Base-by-base conservation (phyloP, 2,329 filamentous ascomycete genomes). In the Aspergillus sclerotialis region DNA sequence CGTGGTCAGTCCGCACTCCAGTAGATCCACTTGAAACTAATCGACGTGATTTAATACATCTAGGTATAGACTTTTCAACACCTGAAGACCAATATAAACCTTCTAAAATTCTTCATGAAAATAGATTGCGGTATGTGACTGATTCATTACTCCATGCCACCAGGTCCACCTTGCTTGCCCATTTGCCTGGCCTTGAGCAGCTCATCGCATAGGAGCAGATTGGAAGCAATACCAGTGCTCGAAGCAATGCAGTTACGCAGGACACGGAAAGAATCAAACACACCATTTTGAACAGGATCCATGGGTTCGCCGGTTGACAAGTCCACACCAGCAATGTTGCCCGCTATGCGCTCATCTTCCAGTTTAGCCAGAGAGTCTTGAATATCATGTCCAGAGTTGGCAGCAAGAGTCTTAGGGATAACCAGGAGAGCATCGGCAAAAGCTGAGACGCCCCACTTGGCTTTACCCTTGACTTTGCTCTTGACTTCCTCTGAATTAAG, bases 171-270 rank as follows among this genome's bases (percentile, higher is more conserved):
- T 32, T 58, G 50, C 45, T 57, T 60, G 35, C 62, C 82, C 92
- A 98, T 98, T 70, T 98, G 90, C 60, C 92, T 77, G 42, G 92
- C 92, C 75, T 98, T 98, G 53, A 98, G 72, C 70, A 98, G 75
- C 73, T 98, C 92, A 56, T 98, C 92, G 56, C 92, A 98, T 32
- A 98, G 75, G 46, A 98, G 70, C 45, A 98, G 71, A 68, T 98
- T 98, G 7, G 86, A 90, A 5, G 92, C 90, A 55, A 98, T 98
- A 44, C 92, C 87, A 16, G 90, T 84, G 62, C 88, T 92, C 21
- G 89, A 95, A 3, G 92, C 88, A 43, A 98, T 80, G 61, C 82
- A 88, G 70, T 96, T 96, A 49, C 92, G 78, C 52, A 98, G 65
- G 23, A 98, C 92, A 38, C 92, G 78, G 78, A 93, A 98, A 10